These are phyloP conservation scores for Ramalina intermedia DNA, from an alignment of 495 filamentous ascomycete species.

Conservation along the genomic window DNA sequence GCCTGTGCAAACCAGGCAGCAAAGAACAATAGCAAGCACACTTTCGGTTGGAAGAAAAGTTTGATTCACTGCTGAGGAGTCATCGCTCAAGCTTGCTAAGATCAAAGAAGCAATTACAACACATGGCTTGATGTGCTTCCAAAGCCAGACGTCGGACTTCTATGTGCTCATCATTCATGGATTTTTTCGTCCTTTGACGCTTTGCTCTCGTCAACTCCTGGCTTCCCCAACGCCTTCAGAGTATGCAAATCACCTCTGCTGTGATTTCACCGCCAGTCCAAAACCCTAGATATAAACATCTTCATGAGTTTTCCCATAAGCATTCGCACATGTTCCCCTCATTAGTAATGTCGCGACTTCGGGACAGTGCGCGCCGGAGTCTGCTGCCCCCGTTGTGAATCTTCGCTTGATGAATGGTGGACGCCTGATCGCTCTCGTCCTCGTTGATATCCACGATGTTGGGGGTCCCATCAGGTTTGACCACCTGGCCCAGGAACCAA, in stretches of 20 bases:
- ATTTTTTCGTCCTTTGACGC: background rate
- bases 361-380: background rate
- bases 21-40: no score
- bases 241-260: background rate
- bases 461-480: constrained; percentile 24
- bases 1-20: no score
- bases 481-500: constrained; percentile 27
- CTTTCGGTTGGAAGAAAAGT: no score
- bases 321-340: background rate
- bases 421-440: constrained; percentile 29
- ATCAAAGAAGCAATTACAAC: no score
- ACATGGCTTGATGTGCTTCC: no score
- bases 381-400: background rate
- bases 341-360: background rate
- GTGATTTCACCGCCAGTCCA: background rate
- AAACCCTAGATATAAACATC: background rate
- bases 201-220: background rate
- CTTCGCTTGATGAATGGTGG: constrained; percentile 17
- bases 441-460: constrained; percentile 48
- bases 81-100: no score
- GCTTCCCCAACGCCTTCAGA: background rate
- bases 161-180: no score
- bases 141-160: no score
- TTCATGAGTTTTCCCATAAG: background rate
- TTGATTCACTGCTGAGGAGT: no score